These are phyloP conservation scores for Diospyros lotus DNA, from an alignment of 148 eudicot species.

Conservation along the genomic window DNA sequence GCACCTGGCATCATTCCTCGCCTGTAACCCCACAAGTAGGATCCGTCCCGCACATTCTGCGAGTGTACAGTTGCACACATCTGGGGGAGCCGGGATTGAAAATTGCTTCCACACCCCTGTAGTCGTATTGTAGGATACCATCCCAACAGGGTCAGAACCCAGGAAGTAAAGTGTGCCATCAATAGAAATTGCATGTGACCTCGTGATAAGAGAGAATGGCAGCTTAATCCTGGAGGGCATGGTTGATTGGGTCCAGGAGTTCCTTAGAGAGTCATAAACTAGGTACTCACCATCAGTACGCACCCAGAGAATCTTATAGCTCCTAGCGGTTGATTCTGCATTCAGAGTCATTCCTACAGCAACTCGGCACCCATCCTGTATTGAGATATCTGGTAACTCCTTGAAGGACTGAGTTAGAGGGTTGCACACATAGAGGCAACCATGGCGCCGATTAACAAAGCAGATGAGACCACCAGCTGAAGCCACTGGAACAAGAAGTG, in stretches of 20 bases:
- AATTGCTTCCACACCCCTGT: constrained; percentile 67
- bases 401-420: constrained; percentile 73
- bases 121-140: constrained; percentile 61
- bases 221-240: constrained; percentile 56
- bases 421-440: constrained; percentile 72
- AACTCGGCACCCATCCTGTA: constrained; percentile 77
- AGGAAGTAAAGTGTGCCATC: constrained; percentile 57
- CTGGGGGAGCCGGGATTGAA: constrained; percentile 63
- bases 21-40: constrained; percentile 76
- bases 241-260: constrained; percentile 53
- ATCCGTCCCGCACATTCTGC: constrained; percentile 72
- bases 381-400: constrained; percentile 73
- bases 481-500: constrained; percentile 71
- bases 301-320: constrained; percentile 87
- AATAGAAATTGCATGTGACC: constrained; percentile 64
- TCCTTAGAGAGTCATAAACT: constrained; percentile 63
- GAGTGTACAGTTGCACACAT: constrained; percentile 62
- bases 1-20: constrained; percentile 87
- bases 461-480: constrained; percentile 94
- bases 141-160: constrained; percentile 82
- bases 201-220: constrained; percentile 68
- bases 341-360: constrained; percentile 77
- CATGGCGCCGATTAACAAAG: constrained; percentile 66
- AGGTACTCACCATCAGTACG: constrained; percentile 74
- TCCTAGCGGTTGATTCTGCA: constrained; percentile 34